phyloP scores from a whole-genome alignment of 179 eudicot genomes.

The Nepenthes alata region DNA sequence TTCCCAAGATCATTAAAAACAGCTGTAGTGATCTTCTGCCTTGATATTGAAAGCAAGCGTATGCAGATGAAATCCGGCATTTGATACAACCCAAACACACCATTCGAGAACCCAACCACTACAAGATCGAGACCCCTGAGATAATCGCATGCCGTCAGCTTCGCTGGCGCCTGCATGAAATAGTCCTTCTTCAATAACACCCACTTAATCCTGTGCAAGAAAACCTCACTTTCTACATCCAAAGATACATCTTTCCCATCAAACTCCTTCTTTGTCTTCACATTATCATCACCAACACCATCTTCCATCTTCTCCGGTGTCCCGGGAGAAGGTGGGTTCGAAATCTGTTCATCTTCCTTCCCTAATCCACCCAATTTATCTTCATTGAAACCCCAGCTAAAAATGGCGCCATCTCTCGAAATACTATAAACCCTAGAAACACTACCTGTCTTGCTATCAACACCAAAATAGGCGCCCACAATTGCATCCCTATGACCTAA shows the following conservation, averaged over 20 bases:
- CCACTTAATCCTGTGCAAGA: constrained; percentile 66
- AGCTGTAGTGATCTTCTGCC: constrained; percentile 86
- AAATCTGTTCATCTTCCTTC: constrained; percentile 21
- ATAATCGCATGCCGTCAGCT: constrained; percentile 68
- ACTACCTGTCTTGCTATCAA: constrained; percentile 42
- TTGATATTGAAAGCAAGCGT: constrained; percentile 73
- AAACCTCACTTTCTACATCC: constrained; percentile 23
- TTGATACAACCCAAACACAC: constrained; percentile 81
- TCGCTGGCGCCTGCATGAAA: constrained; percentile 83
- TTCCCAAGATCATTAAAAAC: constrained; percentile 78
- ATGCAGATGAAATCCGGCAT: constrained; percentile 90
- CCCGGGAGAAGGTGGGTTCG: constrained; percentile 67
- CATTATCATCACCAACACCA: constrained; percentile 21
- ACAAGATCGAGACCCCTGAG: constrained; percentile 66
- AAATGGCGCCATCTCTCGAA: constrained; percentile 77
- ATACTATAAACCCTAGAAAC: constrained; percentile 50
- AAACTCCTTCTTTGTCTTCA: constrained; percentile 52
- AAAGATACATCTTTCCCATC: constrained; percentile 24
- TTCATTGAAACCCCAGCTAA: constrained; percentile 50
- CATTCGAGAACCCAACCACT: constrained; percentile 84
- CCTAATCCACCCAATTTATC: constrained; percentile 19
- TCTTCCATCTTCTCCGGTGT: constrained; percentile 54
- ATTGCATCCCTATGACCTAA: constrained; percentile 73
- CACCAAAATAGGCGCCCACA: constrained; percentile 63
- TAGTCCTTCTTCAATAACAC: constrained; percentile 70